Evolutionary conservation across 495 filamentous ascomycete species (phyloP).

Genomic region (Letharia columbiana): DNA sequence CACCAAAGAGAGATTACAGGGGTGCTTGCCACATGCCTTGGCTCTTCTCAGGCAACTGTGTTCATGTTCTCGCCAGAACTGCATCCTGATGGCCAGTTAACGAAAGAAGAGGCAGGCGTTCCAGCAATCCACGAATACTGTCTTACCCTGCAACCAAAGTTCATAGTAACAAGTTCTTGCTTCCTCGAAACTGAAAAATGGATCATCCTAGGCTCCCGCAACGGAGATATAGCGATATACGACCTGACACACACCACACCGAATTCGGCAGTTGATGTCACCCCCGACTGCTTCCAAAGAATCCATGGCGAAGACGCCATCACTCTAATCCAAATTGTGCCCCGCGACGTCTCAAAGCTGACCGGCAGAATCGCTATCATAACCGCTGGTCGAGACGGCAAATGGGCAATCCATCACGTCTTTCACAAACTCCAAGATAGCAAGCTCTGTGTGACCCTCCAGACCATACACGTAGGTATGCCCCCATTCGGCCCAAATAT

Average conservation of each 20-base stretch:
- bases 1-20: not conserved
- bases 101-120: not conserved
- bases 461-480: conserved; percentile 43
- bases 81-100: not conserved
- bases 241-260: conserved; percentile 17
- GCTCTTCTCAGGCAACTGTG: conserved; percentile 3
- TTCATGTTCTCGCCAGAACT: not conserved
- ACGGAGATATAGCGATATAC: conserved; percentile 53
- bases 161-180: conserved; percentile 34
- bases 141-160: conserved; percentile 15
- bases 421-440: conserved; percentile 7
- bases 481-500: conserved; percentile 60
- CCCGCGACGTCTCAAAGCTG: conserved; percentile 17
- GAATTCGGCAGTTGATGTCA: not conserved
- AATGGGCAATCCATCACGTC: conserved; percentile 49
- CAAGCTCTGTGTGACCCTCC: conserved; percentile 24
- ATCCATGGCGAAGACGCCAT: conserved; percentile 59
- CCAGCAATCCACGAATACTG: not conserved
- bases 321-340: conserved; percentile 48
- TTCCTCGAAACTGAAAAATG: conserved; percentile 38
- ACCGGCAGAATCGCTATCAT: conserved; percentile 38
- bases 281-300: conserved; percentile 13
- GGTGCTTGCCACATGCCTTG: conserved; percentile 14
- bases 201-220: conserved; percentile 57
- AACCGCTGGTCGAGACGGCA: conserved; percentile 67